A percentile compares a stretch with the other conserved stretches of the same genome.
Evolutionary conservation across 1,284 basidiomycete species (phyloP).

Genomic region (Athelia psychrophila): DNA sequence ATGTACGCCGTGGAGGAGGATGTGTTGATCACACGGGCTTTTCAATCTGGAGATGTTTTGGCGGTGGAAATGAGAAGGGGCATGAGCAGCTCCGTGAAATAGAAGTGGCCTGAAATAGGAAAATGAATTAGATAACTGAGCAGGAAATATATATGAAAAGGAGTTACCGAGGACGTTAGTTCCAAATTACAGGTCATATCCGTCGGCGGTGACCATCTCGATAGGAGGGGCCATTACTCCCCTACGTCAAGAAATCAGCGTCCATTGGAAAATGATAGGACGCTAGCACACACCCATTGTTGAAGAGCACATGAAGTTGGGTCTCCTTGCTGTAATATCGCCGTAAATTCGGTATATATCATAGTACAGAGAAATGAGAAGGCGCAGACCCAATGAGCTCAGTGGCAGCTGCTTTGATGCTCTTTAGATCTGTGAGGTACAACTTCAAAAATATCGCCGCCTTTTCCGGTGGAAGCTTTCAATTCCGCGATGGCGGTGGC

Average conservation of each 20-base stretch:
- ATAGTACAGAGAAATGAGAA: neutral
- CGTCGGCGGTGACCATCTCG: slow-evolving; percentile 37
- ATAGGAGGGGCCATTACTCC: slow-evolving; percentile 45
- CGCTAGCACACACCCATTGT: slow-evolving; percentile 20
- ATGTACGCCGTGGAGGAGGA: slow-evolving; percentile 31
- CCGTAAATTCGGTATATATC: too few species aligned
- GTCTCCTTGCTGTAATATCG: slow-evolving; percentile 19
- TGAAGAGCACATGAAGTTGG: slow-evolving; percentile 27
- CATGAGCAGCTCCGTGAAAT: slow-evolving; percentile 39
- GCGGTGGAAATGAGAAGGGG: slow-evolving; percentile 34
- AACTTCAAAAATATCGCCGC: slow-evolving; percentile 42
- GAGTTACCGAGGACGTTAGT: slow-evolving; percentile 39
- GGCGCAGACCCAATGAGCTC: slow-evolving; percentile 34
- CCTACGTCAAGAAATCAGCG: slow-evolving; percentile 14
- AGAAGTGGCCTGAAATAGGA: slow-evolving; percentile 32
- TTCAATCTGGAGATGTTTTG: slow-evolving; percentile 25
- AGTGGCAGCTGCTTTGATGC: slow-evolving; percentile 38
- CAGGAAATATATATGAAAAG: neutral
- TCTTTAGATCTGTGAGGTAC: slow-evolving; percentile 44
- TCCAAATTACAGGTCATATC: slow-evolving; percentile 50
- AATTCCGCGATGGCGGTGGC: slow-evolving; percentile 40
- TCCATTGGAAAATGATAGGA: slow-evolving; percentile 17
- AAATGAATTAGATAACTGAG: neutral
- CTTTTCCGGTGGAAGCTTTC: slow-evolving; percentile 30
- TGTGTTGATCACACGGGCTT: slow-evolving; percentile 39